Evolutionary conservation across 169 alveolate genomes (phyloP), one percentile per base, ranked within the genome.

Genomic region (Plasmodium fragile): DNA sequence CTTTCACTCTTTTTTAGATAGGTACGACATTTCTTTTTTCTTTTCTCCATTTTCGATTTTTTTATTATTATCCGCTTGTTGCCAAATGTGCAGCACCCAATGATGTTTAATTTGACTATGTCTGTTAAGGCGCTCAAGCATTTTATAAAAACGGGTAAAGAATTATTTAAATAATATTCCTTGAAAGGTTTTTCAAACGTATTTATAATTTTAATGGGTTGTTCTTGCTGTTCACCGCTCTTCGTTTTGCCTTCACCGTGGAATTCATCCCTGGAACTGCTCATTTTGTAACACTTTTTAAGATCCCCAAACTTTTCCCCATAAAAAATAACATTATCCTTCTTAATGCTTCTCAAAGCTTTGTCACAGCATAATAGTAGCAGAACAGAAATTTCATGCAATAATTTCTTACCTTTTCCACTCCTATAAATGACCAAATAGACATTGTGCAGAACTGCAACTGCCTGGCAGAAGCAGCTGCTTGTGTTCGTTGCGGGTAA

Each of bases 111-210:
- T 84, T 84, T 84, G 39, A 72, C 65, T 22, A 75, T 84, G 55
- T 84, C 45, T n/a, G 93, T 84, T 28, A 84, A 7, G 22, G 36
- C 84, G 59, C 78, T 43, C 41, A 84, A 84, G 39, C 93, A 73
- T 45, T 73, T 73, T 72, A 73, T 53, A 39, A 84, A 84, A 34
- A 53, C 45, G 43, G 78, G 84, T 72, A 49, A 84, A 18, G 93
- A 84, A 52, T 25, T 84, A 75, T 84, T 84, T 49, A 84, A 32
- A 43, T 84, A 84, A 49, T 84, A 84, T 73, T 84, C 93, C 59
- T 84, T 52, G 78, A 72, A 84, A 0, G 78, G 75, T 49, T 84
- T 84, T 84, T 84, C 71, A 73, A 84, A 84, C 32, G 36, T 73
- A 18, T 73, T 72, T 30, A 28, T 73, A 11, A 84, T 73, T 22